Evolutionary conservation across 129 eudicot species (phyloP).

Genomic region (Pulicaria dysenterica): DNA sequence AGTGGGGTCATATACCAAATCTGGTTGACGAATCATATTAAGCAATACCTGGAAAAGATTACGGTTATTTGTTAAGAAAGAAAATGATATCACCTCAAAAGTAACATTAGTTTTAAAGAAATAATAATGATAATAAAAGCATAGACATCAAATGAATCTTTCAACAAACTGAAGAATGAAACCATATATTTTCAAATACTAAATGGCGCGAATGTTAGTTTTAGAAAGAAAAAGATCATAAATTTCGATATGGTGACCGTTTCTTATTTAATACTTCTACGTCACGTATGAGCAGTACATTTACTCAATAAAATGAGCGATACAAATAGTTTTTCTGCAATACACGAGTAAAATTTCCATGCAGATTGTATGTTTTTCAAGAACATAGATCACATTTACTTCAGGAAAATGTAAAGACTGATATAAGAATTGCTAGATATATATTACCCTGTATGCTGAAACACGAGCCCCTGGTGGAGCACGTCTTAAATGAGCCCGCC

Average conservation of each 20-base stretch:
- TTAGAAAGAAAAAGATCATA: neutral
- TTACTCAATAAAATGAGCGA: neutral
- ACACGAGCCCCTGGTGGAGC: slow-evolving; percentile 84
- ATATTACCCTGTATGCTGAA: slow-evolving; percentile 74
- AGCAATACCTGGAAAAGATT: slow-evolving; percentile 58
- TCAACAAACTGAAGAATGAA: slow-evolving; percentile 5
- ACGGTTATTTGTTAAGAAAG: neutral
- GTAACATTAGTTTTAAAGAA: neutral
- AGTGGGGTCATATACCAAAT: slow-evolving; percentile 77
- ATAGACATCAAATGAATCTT: neutral
- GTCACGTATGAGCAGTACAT: neutral
- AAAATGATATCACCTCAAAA: neutral
- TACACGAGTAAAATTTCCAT: neutral
- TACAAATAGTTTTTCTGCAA: neutral
- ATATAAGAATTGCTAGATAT: slow-evolving; percentile 1
- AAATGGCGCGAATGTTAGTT: neutral
- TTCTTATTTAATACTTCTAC: neutral
- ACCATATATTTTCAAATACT: neutral
- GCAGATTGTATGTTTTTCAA: neutral
- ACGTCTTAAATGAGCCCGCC: slow-evolving; percentile 70
- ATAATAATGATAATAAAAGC: slow-evolving; percentile 3
- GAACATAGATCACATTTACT: slow-evolving; percentile 8
- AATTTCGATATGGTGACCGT: neutral
- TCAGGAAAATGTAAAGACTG: neutral
- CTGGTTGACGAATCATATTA: slow-evolving; percentile 89